Percentiles rank a stretch among this genome's conserved stretches.
phyloP scores from a whole-genome alignment of 371 early-diverging fungal species.

The Smittium mucronatum region DNA sequence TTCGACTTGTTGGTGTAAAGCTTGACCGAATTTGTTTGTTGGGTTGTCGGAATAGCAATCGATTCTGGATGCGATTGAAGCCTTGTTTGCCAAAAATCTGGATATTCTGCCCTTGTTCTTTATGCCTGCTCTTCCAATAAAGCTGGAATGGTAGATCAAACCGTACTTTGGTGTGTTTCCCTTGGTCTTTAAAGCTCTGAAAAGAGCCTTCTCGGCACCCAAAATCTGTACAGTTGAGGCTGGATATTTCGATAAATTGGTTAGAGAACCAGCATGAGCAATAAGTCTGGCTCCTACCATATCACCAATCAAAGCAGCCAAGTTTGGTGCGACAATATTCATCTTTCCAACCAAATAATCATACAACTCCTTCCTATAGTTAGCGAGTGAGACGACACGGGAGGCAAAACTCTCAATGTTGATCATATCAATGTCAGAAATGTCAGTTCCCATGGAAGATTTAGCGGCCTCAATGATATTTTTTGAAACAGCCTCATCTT shows the following conservation, averaged over 20 bases:
- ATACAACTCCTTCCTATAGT: slow-evolving; percentile 84
- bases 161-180: slow-evolving; percentile 99
- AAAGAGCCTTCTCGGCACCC: slow-evolving; percentile 98
- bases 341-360: slow-evolving; percentile 90
- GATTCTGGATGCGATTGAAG: slow-evolving; percentile 92
- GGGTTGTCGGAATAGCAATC: slow-evolving; percentile 91
- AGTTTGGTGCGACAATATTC: slow-evolving; percentile 95
- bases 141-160: slow-evolving; percentile 91
- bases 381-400: slow-evolving; percentile 78
- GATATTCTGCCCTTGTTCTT: slow-evolving; percentile 98
- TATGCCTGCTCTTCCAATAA: slow-evolving; percentile 84
- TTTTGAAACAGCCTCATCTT: slow-evolving; percentile 50
- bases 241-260: slow-evolving; percentile 93
- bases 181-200: slow-evolving; percentile 93
- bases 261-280: slow-evolving; percentile 91
- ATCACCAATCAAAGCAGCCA: slow-evolving; percentile 94
- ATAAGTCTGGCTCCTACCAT: slow-evolving; percentile 91
- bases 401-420: slow-evolving; percentile 90
- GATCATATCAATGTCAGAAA: slow-evolving; percentile 82
- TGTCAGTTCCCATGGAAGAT: slow-evolving; percentile 90
- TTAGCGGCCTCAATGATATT: slow-evolving; percentile 87
- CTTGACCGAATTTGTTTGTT: slow-evolving; percentile 86
- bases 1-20: slow-evolving; percentile 91
- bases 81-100: slow-evolving; percentile 97
- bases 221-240: slow-evolving; percentile 97